Base-by-base conservation (phyloP, 768 basidiomycete species). In the Termitomyces sp. region DNA sequence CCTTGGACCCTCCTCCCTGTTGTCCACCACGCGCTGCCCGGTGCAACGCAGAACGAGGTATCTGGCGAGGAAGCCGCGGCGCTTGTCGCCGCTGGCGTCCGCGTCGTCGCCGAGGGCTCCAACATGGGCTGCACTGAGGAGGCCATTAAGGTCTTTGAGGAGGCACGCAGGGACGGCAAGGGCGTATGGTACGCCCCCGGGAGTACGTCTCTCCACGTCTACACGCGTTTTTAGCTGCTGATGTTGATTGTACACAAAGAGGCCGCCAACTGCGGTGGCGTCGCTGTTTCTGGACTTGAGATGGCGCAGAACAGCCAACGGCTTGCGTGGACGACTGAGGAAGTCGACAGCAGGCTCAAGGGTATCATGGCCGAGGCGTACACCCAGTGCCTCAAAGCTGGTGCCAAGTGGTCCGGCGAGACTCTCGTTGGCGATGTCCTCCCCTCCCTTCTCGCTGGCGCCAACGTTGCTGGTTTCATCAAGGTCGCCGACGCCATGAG, bases 271-370 rank as follows among this genome's bases (percentile, higher is more conserved):
- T 82, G 80, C 64, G 89, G 89, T 71, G 89, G 89, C 74, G 89
- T 91, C 57, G 87, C 87, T 41, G 87, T 88, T 26, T 88, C 86
- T 10, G 87, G 86, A 63, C 82, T 90, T 62, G 89, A 89, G 77
- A 89, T 89, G 87, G 84, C 86, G 1, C 88, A 89, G 74, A 89
- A 91, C 78, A 86, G 84, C 67, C 80, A 83, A 67, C 76, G 84
- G 35, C 79, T 85, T 48, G 76, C 79, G 47, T 89, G 88, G 88
- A 73, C 82, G 4, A 75, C 78, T 56, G 72, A 77, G 60, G 83
- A 85, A 64, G 87, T 91, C 50, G 89, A 91, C 70, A 70, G 67
- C 20, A 87, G 86, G 75, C 76, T 91, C 56, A 84, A 85, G 72
- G 73, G 74, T 56, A 89, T 89, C 75, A 91, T 91, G 89, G 71